Evolutionary conservation across 1,139 yeast species (phyloP).

Genomic region (Starmera stellimalicola): DNA sequence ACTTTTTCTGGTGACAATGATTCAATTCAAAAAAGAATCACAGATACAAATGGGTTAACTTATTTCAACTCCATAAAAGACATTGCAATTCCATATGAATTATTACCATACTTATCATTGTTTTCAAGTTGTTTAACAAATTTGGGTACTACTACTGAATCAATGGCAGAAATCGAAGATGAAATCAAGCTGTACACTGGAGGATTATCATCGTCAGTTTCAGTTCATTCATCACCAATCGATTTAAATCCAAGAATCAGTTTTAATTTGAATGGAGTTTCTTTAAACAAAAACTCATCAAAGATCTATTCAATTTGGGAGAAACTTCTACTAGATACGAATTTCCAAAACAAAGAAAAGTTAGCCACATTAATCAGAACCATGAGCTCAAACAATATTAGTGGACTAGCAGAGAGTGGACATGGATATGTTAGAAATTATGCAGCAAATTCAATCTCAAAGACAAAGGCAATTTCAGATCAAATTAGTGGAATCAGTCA

Average conservation of each 20-base stretch:
- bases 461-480: constrained; percentile 54
- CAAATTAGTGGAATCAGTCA: constrained; percentile 66
- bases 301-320: constrained; percentile 57
- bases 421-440: constrained; percentile 72
- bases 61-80: constrained; percentile 56
- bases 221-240: constrained; percentile 46
- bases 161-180: constrained; percentile 79
- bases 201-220: constrained; percentile 57
- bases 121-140: constrained; percentile 76
- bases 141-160: constrained; percentile 63
- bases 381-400: constrained; percentile 69
- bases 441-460: constrained; percentile 57
- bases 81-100: constrained; percentile 46
- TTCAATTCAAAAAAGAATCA: constrained; percentile 32
- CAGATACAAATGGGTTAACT: constrained; percentile 68
- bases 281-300: constrained; percentile 56
- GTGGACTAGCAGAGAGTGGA: constrained; percentile 78
- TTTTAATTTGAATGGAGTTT: constrained; percentile 56
- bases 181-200: constrained; percentile 79
- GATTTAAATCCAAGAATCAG: constrained; percentile 30
- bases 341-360: constrained; percentile 56
- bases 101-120: constrained; percentile 64
- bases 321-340: constrained; percentile 61
- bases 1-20: constrained; percentile 22
- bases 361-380: constrained; percentile 64